Base-by-base conservation (phyloP, 2,329 filamentous ascomycete species). In the Ophiostoma ulmi region DNA sequence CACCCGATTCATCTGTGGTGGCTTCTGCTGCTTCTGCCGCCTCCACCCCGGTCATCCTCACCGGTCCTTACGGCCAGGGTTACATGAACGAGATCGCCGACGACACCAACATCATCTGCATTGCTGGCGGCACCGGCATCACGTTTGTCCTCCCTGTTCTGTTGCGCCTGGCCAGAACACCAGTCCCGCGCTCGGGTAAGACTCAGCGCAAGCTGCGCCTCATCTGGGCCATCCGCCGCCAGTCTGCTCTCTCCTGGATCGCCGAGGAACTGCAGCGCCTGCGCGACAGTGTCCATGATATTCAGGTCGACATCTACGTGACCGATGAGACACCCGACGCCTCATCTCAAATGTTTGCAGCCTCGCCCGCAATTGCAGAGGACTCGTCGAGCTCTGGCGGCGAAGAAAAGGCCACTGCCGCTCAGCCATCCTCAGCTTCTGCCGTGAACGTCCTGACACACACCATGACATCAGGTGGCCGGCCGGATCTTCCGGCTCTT, bases 201-300 rank as follows among this genome's bases (percentile, higher is more conserved):
- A 63, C 78, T 36, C 78, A 82, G 70, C 79, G 83, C 69, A 83
- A 80, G 72, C 76, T 90, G 1, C 85, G 88, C 74, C 83, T 91
- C n/a, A 80, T 90, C 70, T 91, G 89, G 89, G 84, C 86, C 1
- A 81, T 91, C 52, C 82, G 88, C 17, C 83, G 84, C 58, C 79
- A 79, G 7, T 76, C 78, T 7, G 86, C 91, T 72, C 77, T 86
- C 20, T 79, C 82, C 26, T 91, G 89, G 88, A 80, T 91, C 11
- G 78, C 79, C 36, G 75, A 80, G 6, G 89, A 91, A 76, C 78
- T 91, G 13, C 80, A 83, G 2, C 73, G 81, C 7, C 78, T 90
- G 11, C 79, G 78, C 5, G 73, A 76, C 4, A 74, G 71, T 70
- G 77, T 74, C n/a, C 63, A 65, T 75, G 39, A 76, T 67, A 22